Percentiles rank a stretch among this genome's conserved stretches.
Conservation (phyloP, 1,284 basidiomycete species). For the Naganishia liquefaciens region DNA sequence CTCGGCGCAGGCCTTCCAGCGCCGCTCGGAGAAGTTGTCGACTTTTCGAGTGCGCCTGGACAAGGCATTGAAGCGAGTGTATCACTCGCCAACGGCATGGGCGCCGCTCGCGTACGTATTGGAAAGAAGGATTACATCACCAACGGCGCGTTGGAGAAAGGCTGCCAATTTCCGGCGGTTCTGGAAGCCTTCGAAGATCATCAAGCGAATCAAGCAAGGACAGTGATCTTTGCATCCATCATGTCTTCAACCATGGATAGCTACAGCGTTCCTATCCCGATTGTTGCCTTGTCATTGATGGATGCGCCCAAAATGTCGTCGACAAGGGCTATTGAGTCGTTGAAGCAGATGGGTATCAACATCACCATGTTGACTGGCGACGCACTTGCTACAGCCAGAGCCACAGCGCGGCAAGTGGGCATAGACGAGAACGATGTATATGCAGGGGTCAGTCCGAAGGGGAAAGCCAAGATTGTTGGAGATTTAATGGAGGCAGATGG, state of each 20-base stretch:
- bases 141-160: slow-evolving; percentile 33
- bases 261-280: slow-evolving; percentile 55
- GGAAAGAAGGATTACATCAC: slow-evolving; percentile 72
- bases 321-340: slow-evolving; percentile 71
- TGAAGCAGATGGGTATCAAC: slow-evolving; percentile 82
- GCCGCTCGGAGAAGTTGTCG: slow-evolving; percentile 54
- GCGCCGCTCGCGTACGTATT: slow-evolving; percentile 61
- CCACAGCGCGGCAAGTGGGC: slow-evolving; percentile 82
- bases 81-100: slow-evolving; percentile 53
- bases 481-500: slow-evolving; percentile 72
- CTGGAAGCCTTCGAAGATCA: slow-evolving; percentile 66
- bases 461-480: slow-evolving; percentile 78
- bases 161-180: slow-evolving; percentile 59
- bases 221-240: slow-evolving; percentile 79
- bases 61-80: slow-evolving; percentile 78
- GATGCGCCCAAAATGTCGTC: slow-evolving; percentile 83
- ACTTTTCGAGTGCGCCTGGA: slow-evolving; percentile 85
- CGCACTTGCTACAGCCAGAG: slow-evolving; percentile 73
- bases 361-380: slow-evolving; percentile 93
- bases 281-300: slow-evolving; percentile 74
- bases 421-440: slow-evolving; percentile 77
- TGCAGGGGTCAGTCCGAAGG: slow-evolving; percentile 87
- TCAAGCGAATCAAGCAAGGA: slow-evolving; percentile 72
- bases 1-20: slow-evolving; percentile 56
- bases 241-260: slow-evolving; percentile 41